These are phyloP conservation scores for Cenchrus fungigraminus DNA, from an alignment of 176 grass and related monocot genomes.

Conservation along the genomic window DNA sequence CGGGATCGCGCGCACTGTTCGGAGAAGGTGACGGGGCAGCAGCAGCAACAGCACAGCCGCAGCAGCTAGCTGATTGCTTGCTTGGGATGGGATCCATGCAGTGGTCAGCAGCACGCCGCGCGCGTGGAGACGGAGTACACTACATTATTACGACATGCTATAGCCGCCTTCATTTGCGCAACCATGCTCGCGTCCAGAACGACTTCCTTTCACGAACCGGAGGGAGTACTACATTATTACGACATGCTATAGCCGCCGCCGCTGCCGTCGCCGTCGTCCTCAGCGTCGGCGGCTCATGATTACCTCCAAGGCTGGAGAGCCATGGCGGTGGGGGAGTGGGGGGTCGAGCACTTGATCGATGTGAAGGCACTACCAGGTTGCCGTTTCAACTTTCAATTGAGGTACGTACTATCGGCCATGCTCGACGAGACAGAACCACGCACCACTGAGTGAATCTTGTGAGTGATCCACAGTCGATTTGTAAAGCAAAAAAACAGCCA, in stretches of 20 bases:
- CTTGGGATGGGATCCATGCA: slow-evolving; percentile 42
- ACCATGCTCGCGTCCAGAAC: too few species aligned
- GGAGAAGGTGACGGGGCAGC: slow-evolving; percentile 26
- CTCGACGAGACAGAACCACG: too few species aligned
- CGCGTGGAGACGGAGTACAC: neutral
- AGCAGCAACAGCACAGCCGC: neutral
- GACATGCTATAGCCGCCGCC: neutral
- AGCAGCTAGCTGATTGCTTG: slow-evolving; percentile 6
- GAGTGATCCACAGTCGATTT: too few species aligned
- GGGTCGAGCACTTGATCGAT: slow-evolving; percentile 7
- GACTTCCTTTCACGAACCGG: too few species aligned
- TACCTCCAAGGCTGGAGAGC: slow-evolving; percentile 37
- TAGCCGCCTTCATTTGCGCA: too few species aligned
- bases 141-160: too few species aligned
- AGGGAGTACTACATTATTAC: too few species aligned
- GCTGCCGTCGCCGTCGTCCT: neutral
- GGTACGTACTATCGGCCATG: too few species aligned
- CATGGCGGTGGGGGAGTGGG: neutral
- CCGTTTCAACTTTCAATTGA: slow-evolving; percentile 11
- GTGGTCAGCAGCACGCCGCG: neutral
- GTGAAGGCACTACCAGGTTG: slow-evolving; percentile 2
- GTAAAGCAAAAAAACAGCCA: too few species aligned
- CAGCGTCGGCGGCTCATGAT: slow-evolving; percentile 9
- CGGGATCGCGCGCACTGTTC: slow-evolving; percentile 21
- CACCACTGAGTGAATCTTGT: too few species aligned